These are phyloP conservation scores for Aspergillus carbonarius DNA, from an alignment of 2,329 filamentous ascomycete genomes.

Conservation along the genomic window DNA sequence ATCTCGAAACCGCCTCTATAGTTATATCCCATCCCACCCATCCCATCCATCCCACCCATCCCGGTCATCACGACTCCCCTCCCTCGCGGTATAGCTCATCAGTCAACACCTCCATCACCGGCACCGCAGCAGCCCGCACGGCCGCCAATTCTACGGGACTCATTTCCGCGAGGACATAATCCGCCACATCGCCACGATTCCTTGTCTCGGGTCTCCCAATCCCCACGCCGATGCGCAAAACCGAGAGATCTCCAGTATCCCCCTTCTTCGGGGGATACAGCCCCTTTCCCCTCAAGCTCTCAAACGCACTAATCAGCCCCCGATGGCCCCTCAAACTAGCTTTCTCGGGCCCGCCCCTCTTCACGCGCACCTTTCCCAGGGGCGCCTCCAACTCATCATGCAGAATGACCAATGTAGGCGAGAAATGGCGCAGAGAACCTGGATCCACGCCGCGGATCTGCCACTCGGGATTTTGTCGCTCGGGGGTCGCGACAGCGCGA, in stretches of 20 bases:
- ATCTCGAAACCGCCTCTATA: neutral
- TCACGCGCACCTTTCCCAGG: slow-evolving; percentile 66
- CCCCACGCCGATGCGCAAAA: slow-evolving; percentile 71
- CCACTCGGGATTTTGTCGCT: slow-evolving; percentile 11
- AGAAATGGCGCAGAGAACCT: slow-evolving; percentile 12
- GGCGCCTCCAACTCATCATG: slow-evolving; percentile 84
- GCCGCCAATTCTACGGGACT: slow-evolving; percentile 50
- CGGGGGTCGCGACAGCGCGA: neutral
- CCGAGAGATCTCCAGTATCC: slow-evolving; percentile 34
- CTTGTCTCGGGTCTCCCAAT: slow-evolving; percentile 79
- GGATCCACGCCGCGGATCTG: slow-evolving; percentile 22
- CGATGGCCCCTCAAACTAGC: slow-evolving; percentile 70
- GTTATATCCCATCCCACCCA: neutral
- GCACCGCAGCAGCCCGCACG: slow-evolving; percentile 50
- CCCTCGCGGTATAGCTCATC: slow-evolving; percentile 45
- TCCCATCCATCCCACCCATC: no score
- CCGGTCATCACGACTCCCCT: neutral
- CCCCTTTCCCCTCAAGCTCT: slow-evolving; percentile 49
- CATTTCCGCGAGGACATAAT: slow-evolving; percentile 75
- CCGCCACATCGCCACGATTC: slow-evolving; percentile 65
- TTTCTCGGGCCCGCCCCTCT: slow-evolving; percentile 55
- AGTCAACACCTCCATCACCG: slow-evolving; percentile 55
- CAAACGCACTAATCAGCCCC: slow-evolving; percentile 67
- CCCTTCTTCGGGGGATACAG: slow-evolving; percentile 34
- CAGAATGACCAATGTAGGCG: slow-evolving; percentile 66